phyloP scores from a whole-genome alignment of 2,329 filamentous ascomycete genomes.

The Monosporascus sp. region DNA sequence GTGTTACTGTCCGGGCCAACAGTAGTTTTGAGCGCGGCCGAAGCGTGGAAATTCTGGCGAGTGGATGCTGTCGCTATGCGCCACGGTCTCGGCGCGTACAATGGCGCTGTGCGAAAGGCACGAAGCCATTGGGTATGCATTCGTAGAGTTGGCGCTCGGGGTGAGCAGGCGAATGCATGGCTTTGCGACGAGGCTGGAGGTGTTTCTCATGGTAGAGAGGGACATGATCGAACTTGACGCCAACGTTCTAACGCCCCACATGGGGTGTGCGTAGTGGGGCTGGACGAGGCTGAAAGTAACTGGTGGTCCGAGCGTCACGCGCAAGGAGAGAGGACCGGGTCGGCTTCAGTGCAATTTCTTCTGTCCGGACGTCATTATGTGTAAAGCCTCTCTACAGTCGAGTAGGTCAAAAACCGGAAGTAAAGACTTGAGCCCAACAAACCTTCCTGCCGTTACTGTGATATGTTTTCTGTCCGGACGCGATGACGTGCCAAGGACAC shows the following conservation, averaged over 20 bases:
- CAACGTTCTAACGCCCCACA: not conserved
- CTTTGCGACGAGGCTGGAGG: constrained; percentile 6
- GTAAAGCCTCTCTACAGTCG: too few relatives aligned
- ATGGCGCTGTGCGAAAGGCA: constrained; percentile 25
- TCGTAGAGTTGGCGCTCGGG: constrained; percentile 25
- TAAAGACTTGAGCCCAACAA: too few relatives aligned
- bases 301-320: constrained; percentile 10
- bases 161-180: constrained; percentile 26
- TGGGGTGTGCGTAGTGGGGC: not conserved
- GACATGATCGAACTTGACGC: not conserved
- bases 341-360: too few relatives aligned
- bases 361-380: too few relatives aligned
- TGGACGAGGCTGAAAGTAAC: not conserved
- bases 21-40: constrained; percentile 11
- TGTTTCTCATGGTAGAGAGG: not conserved
- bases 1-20: not conserved
- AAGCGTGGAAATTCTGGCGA: constrained; percentile 20
- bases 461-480: too few relatives aligned
- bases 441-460: too few relatives aligned
- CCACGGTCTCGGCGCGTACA: constrained; percentile 10
- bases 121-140: constrained; percentile 27
- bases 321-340: not conserved
- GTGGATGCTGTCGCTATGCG: not conserved
- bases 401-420: too few relatives aligned
- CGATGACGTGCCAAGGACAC: too few relatives aligned